Evolutionary conservation across 2,329 filamentous ascomycete genomes (phyloP).

Genomic region (Ophiostoma tasmaniense): DNA sequence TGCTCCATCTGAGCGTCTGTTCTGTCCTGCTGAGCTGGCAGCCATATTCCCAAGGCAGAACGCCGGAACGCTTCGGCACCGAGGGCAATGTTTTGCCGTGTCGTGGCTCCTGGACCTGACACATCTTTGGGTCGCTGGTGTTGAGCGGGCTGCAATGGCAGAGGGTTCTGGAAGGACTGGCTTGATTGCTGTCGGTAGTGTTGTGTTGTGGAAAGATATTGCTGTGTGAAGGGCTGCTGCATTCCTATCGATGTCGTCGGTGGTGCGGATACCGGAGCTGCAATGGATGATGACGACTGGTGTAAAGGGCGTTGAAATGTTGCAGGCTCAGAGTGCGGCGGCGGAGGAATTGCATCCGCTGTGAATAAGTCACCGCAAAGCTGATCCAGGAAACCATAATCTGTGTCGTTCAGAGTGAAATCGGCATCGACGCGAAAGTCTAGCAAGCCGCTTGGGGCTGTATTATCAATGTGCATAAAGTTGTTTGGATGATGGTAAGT

Average conservation of each 20-base stretch:
- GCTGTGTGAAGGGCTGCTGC: background rate
- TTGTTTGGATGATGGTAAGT: conserved; percentile 25
- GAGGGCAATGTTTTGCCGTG: conserved; percentile 19
- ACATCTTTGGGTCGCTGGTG: background rate
- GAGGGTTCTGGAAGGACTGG: background rate
- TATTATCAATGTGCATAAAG: conserved; percentile 30
- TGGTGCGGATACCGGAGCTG: background rate
- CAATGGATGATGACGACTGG: background rate
- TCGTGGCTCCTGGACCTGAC: background rate
- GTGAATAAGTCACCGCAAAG: conserved; percentile 37
- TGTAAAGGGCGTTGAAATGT: background rate
- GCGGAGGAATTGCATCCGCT: background rate
- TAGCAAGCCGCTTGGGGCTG: conserved; percentile 36
- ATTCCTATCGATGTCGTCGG: background rate
- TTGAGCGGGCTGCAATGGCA: background rate
- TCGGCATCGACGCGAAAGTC: conserved; percentile 43
- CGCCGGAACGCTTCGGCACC: conserved; percentile 38
- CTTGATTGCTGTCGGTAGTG: background rate
- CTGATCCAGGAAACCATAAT: conserved; percentile 43
- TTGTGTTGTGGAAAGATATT: background rate
- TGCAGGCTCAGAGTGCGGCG: background rate
- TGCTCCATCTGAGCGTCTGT: conserved; percentile 38
- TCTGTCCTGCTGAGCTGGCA: conserved; percentile 39
- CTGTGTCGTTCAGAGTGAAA: conserved; percentile 43
- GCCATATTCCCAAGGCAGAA: conserved; percentile 46